Evolutionary conservation across 306 rosid species (phyloP), one percentile per base, ranked within the genome.

Genomic region (Myrica gale): DNA sequence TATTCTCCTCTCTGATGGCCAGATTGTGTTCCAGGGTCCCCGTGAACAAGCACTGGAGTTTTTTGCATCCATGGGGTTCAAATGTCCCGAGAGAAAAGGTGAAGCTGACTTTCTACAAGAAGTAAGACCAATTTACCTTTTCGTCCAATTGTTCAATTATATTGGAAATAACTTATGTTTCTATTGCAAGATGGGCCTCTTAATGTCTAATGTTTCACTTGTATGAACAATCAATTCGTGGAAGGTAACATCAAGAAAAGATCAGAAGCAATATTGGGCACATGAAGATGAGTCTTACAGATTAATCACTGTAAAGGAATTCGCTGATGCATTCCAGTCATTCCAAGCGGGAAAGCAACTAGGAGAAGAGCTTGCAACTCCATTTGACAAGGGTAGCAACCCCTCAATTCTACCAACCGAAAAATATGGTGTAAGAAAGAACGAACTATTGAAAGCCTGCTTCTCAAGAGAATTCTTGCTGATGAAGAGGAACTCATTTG

Each of bases 251-350:
- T 86, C 89, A 37, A 68, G 74, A 47, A 83, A 86, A 76, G 89
- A 86, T 72, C 89, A 86, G 46, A 79, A 72, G 58, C 87, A 86
- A 47, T 86, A 86, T 37, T 81, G 89, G 89, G 76, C 63, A 48
- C 16, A 65, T 26, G 73, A 71, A 54, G 80, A 78, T 1, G 58
- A 80, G 9, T 50, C 84, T 42, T 86, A 86, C 41, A 75, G 41
- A 3, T 83, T 83, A 21, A 53, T 83, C 19, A 78, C 82, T 1
- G 83, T 55, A 6, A 12, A 37, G 46, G 82, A 86, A 72, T 83
- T 86, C 69, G 39, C 73, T 1, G 80, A 72, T 17, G 89, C 84
- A 55, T 86, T 80, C 56, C 52, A 43, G 69, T 78, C 85, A 26
- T 83, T 83, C 54, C 79, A 74, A 26, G 69, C 61, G 52, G 87